Base-by-base conservation (phyloP, 225 moss, liverwort and hornwort species). In the Pleurozium schreberi region DNA sequence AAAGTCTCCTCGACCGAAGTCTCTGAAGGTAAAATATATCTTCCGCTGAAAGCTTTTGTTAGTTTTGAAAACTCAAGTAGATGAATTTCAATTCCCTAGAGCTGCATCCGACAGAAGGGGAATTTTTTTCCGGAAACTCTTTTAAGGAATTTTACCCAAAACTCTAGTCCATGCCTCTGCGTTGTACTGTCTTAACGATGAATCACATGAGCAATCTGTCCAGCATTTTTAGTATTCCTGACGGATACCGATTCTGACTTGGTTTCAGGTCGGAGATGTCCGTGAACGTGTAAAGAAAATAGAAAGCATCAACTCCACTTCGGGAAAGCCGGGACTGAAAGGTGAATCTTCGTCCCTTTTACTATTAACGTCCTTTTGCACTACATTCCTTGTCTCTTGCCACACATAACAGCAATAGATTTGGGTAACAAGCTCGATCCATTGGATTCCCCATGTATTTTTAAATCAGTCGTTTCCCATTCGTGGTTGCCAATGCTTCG, bases 301-400 rank as follows among this genome's bases (percentile, higher is more conserved):
- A 11, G 89, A 88, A 17, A 84, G 75, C 63, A 45, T 40, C 61
- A 87, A 50, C 66, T 28, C 80, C 60, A 52, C 68, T 15, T 73
- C 83, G 15, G 85, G 62, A 57, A 93, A 77, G 40, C 45, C 66
- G 18, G 88, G 42, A 84, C 42, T 85, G 67, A 92, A 89, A 93
- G 92, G 93, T 93, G 28, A 58, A 76, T 23, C 73, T 21, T 14
- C 57, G 22, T 27, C 70, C 16, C 62, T 34, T 55, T 8, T 6
- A 68, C 10, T 20, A 13, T 5, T 7, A 21, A 31, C 18, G 10
- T 21, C 8, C 33, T 34, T 8, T 15, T 45, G 59, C 14, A 1
- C 21, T 57, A 1, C 1, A 58, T 42, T 23, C 23, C 33, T 28
- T 10, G 6, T 40, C 9, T 68, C 30, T 57, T 69, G 52, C 10